Base-by-base conservation (phyloP, 768 basidiomycete species). In the Pleurotus cornucopiae region DNA sequence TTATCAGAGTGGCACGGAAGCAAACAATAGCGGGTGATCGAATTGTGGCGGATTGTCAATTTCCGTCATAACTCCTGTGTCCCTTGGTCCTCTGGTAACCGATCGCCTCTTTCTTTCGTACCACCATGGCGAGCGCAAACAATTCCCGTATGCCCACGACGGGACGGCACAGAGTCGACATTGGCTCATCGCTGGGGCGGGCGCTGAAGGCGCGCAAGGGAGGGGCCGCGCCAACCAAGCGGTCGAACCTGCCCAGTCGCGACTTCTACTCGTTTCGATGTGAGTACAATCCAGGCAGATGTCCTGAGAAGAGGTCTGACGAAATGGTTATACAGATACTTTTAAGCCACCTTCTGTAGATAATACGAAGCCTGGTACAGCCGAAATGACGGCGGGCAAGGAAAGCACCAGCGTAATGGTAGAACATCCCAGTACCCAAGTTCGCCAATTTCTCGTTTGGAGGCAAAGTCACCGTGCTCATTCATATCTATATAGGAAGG, bases 221-320 rank as follows among this genome's bases (percentile, higher is more conserved):
- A 23, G 71, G 73, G 1, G 69, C 77, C 5, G 46, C 71, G 58
- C 56, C 64, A 5, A 7, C 63, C 30, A 70, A 75, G 62, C 69
- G 78, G 67, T 67, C 75, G 38, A 75, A 75, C 55, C 71, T 82
- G 54, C 83, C 85, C 23, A 82, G 84, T 64, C 76, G 80, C 53
- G 85, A 89, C 61, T 88, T 89, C 68, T 88, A 86, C 66, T 83
- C 86, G n/a, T 81, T 91, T 63, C 78, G 86, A 61, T 91, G 89
- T 90, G 60, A 60, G 85, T 77, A 55, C 12, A 40, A 16, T 51
- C 38, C 38, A 16, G 20, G 48, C 37, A 46, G 6, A 25, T 34
- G 14, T 13, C 3, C 34, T 34, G 16, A 23, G 12, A 9, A 56
- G 14, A 47, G 4, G n/a, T 21, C 34, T 39, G 25, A 12, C 51